These are phyloP conservation scores for Sporobolomyces roseus DNA, from an alignment of 768 basidiomycete species.

Conservation along the genomic window DNA sequence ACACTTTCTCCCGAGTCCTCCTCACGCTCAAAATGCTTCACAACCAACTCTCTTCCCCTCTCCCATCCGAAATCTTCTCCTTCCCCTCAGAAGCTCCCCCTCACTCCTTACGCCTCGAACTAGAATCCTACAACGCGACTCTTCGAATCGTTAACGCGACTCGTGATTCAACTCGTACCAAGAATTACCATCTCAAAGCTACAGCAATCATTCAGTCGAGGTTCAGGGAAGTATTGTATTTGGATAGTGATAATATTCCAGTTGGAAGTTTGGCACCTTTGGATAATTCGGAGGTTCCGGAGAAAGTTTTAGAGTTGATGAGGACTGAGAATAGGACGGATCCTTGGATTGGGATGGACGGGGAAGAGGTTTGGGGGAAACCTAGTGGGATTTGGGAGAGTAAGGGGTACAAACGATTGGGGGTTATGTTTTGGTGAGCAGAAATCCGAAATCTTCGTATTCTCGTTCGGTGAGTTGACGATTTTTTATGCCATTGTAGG, in stretches of 20 bases:
- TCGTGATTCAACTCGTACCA: slow-evolving; percentile 37
- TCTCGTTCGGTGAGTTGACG: no score
- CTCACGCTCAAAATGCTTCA: slow-evolving; percentile 41
- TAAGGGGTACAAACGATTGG: slow-evolving; percentile 48
- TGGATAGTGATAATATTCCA: slow-evolving; percentile 49
- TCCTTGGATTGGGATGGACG: slow-evolving; percentile 1
- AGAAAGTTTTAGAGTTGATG: slow-evolving; percentile 49
- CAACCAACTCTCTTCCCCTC: slow-evolving; percentile 39
- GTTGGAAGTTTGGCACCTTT: slow-evolving; percentile 12
- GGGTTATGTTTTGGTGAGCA: slow-evolving; percentile 43
- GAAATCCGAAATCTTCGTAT: not conserved
- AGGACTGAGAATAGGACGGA: slow-evolving; percentile 2
- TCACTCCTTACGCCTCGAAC: slow-evolving; percentile 34
- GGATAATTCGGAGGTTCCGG: slow-evolving; percentile 46
- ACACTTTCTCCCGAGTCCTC: slow-evolving; percentile 45
- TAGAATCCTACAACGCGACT: slow-evolving; percentile 48
- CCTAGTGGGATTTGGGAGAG: slow-evolving; percentile 30
- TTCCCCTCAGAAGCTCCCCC: slow-evolving; percentile 50
- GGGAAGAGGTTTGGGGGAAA: slow-evolving; percentile 15
- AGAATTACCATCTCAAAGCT: slow-evolving; percentile 33
- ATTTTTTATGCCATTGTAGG: not conserved
- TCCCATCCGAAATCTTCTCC: slow-evolving; percentile 47
- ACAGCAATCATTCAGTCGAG: slow-evolving; percentile 45
- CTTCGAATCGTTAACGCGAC: slow-evolving; percentile 40
- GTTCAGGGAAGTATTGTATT: slow-evolving; percentile 51